Percentiles rank a stretch among this genome's conserved stretches.
These are phyloP conservation scores for Isatis tinctoria DNA, from an alignment of 345 rosid species.

Conservation along the genomic window DNA sequence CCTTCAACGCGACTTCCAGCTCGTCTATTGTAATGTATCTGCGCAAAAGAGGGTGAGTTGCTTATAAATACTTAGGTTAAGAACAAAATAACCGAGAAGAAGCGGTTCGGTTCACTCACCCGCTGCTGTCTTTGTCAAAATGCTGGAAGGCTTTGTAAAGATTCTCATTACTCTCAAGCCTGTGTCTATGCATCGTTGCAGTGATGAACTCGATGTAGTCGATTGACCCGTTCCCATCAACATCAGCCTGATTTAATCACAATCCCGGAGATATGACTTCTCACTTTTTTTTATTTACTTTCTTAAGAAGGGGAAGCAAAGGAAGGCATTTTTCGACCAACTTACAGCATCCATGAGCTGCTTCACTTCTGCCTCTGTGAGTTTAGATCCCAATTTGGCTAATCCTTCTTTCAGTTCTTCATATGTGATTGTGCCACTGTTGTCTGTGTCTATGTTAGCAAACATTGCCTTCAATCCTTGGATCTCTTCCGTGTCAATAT, in stretches of 20 bases:
- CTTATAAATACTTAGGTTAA: not conserved
- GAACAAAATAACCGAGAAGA: not conserved
- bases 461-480: slow-evolving; percentile 83
- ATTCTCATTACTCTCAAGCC: slow-evolving; percentile 77
- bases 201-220: slow-evolving; percentile 92
- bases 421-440: slow-evolving; percentile 83
- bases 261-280: not conserved
- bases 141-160: slow-evolving; percentile 85
- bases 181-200: slow-evolving; percentile 91
- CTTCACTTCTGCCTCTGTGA: slow-evolving; percentile 73
- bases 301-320: not conserved
- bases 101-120: slow-evolving; percentile 40
- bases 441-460: slow-evolving; percentile 84
- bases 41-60: not conserved
- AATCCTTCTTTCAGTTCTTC: slow-evolving; percentile 82
- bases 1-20: slow-evolving; percentile 71
- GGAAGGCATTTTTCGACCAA: not conserved
- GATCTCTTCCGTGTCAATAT: slow-evolving; percentile 74
- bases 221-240: slow-evolving; percentile 88
- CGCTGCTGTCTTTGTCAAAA: slow-evolving; percentile 87
- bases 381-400: slow-evolving; percentile 87
- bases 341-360: slow-evolving; percentile 97
- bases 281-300: not conserved
- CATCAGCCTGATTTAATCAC: slow-evolving; percentile 69
- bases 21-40: slow-evolving; percentile 85